Conservation (phyloP, 2,329 filamentous ascomycete species). For the Aureobasidium vineae region DNA sequence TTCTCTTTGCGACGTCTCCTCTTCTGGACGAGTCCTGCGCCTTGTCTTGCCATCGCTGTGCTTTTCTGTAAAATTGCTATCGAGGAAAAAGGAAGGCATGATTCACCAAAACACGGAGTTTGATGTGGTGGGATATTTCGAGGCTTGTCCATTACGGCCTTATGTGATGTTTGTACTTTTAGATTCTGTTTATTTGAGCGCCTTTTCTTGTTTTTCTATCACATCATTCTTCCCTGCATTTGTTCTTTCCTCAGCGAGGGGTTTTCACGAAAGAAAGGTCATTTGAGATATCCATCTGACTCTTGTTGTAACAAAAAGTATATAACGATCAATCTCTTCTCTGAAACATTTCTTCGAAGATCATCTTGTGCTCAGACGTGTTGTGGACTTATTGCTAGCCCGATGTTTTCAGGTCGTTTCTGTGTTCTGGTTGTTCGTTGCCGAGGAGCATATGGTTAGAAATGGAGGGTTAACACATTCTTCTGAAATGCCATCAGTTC, state of each 20-base stretch:
- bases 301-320: constrained; percentile 15
- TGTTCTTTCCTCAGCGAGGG: background rate
- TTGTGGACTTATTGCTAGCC: background rate
- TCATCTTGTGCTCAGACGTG: background rate
- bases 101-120: constrained; percentile 8
- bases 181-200: constrained; percentile 22
- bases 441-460: no score
- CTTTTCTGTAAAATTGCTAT: constrained; percentile 17
- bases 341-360: background rate
- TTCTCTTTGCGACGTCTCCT: background rate
- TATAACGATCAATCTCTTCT: constrained; percentile 20
- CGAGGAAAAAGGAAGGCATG: background rate
- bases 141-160: constrained; percentile 22
- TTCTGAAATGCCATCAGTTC: background rate
- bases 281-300: background rate
- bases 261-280: background rate
- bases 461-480: no score
- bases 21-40: background rate
- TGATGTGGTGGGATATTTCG: constrained; percentile 3
- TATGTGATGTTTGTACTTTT: constrained; percentile 26
- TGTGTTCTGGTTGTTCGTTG: background rate
- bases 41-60: constrained; percentile 13
- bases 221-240: constrained; percentile 1
- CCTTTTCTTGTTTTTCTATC: background rate
- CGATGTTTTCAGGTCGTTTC: background rate